Conservation (phyloP, 768 basidiomycete species). For the Phanerodontia chrysosporium region DNA sequence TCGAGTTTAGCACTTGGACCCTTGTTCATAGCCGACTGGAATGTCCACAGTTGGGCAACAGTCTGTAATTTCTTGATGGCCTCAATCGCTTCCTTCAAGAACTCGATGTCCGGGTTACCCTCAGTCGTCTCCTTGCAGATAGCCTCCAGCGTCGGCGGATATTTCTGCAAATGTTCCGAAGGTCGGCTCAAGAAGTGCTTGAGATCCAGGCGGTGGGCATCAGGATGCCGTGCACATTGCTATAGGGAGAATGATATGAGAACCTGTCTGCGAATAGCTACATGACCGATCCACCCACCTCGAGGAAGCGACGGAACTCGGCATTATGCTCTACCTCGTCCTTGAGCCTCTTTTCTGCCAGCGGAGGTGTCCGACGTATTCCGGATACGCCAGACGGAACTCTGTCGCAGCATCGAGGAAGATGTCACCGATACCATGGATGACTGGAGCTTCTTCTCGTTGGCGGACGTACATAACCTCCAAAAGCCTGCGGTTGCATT, state of each 20-base stretch:
- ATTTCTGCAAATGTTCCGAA: constrained; percentile 77
- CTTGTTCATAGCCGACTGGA: constrained; percentile 85
- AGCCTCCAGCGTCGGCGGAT: constrained; percentile 81
- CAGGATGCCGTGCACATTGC: constrained; percentile 49
- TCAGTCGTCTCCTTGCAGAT: constrained; percentile 78
- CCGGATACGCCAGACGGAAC: constrained; percentile 82
- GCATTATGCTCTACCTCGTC: constrained; percentile 81
- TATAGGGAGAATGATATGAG: constrained; percentile 25
- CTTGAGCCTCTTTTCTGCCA: constrained; percentile 82
- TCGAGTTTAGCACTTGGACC: constrained; percentile 80
- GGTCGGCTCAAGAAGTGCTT: constrained; percentile 79
- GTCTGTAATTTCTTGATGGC: constrained; percentile 81
- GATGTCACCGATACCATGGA: constrained; percentile 83
- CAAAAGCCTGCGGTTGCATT: constrained; percentile 77
- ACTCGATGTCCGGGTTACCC: constrained; percentile 81
- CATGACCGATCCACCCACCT: too few relatives aligned
- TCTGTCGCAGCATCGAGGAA: constrained; percentile 84
- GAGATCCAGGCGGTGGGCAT: constrained; percentile 60
- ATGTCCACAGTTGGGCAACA: constrained; percentile 79
- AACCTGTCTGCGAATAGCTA: background rate
- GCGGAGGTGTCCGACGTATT: constrained; percentile 81
- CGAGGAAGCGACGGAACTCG: constrained; percentile 79
- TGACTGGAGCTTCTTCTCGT: constrained; percentile 75
- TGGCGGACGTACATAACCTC: constrained; percentile 86
- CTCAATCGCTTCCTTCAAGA: constrained; percentile 75